Evolutionary conservation across 2,329 filamentous ascomycete genomes (phyloP).

Genomic region (Gaeumannomyces tritici): DNA sequence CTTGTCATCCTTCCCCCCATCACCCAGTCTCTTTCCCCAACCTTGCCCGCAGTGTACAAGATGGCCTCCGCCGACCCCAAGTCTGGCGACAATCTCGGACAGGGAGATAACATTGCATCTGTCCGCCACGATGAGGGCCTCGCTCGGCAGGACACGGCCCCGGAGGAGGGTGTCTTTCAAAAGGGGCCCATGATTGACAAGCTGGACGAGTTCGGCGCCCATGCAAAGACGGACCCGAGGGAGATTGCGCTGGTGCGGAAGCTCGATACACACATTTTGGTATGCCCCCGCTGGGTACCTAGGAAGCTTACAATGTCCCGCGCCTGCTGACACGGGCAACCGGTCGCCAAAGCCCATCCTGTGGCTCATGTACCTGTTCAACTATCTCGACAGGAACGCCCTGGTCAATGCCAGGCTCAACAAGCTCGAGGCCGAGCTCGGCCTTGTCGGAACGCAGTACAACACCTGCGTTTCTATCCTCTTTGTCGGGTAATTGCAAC

Average conservation of each 20-base stretch:
- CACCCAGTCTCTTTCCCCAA: neutral
- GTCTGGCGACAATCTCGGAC: neutral
- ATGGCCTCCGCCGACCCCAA: neutral
- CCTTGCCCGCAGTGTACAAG: neutral
- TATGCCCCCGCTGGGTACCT: neutral
- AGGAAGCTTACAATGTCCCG: no score
- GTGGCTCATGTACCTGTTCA: constrained; percentile 3
- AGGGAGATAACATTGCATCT: neutral
- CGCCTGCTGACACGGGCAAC: neutral
- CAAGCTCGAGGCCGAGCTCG: constrained; percentile 1
- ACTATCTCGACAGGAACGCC: constrained; percentile 3
- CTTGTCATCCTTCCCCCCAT: neutral
- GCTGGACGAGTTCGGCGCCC: constrained; percentile 1
- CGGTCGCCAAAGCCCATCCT: neutral
- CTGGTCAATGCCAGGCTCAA: constrained; percentile 1
- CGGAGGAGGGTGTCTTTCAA: neutral
- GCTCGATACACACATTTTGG: neutral
- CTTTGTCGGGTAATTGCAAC: constrained; percentile 4
- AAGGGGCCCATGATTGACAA: neutral
- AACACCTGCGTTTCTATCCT: constrained; percentile 6
- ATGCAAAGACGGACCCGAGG: constrained; percentile 1
- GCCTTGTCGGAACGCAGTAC: constrained; percentile 5
- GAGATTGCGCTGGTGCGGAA: constrained; percentile 2
- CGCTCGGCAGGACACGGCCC: neutral
- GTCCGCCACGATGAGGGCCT: neutral